Conservation (phyloP, 352 stramenopile species). For the Pythium phragmiticola region DNA sequence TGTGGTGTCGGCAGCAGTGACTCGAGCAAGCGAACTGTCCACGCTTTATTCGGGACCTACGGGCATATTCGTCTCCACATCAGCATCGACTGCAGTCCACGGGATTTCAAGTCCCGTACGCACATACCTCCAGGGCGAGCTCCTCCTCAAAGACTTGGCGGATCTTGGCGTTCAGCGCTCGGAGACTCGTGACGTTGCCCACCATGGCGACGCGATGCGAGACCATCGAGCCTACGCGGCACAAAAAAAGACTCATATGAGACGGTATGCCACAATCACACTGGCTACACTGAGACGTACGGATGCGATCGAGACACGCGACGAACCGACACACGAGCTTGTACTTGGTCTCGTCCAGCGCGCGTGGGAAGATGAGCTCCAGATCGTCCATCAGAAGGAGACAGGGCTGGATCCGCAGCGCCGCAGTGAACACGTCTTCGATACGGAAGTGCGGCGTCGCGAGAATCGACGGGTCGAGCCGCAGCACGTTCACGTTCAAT, state of each 20-base stretch:
- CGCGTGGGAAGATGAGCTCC: constrained; percentile 70
- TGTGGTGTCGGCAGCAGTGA: constrained; percentile 39
- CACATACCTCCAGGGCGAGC: constrained; percentile 60
- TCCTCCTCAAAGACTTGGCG: constrained; percentile 79
- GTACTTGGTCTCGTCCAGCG: constrained; percentile 70
- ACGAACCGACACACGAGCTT: constrained; percentile 66
- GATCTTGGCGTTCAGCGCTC: constrained; percentile 58
- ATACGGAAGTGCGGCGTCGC: constrained; percentile 50
- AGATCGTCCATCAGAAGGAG: constrained; percentile 73
- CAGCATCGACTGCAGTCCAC: neutral
- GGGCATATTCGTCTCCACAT: neutral
- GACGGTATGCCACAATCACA: neutral
- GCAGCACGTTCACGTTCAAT: constrained; percentile 52
- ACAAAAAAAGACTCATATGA: neutral
- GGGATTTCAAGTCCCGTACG: neutral
- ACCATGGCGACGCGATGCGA: constrained; percentile 49
- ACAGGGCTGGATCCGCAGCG: constrained; percentile 65
- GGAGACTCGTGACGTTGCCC: constrained; percentile 57
- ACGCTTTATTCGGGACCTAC: constrained; percentile 61
- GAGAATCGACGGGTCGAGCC: constrained; percentile 62
- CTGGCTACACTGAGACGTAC: constrained; percentile 27
- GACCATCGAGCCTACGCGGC: constrained; percentile 29
- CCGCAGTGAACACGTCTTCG: constrained; percentile 67
- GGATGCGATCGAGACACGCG: constrained; percentile 49
- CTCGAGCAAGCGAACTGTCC: constrained; percentile 45